Evolutionary conservation across 2,329 filamentous ascomycete genomes (phyloP), one percentile per base, ranked within the genome.

Genomic region (Cordyceps sp.): DNA sequence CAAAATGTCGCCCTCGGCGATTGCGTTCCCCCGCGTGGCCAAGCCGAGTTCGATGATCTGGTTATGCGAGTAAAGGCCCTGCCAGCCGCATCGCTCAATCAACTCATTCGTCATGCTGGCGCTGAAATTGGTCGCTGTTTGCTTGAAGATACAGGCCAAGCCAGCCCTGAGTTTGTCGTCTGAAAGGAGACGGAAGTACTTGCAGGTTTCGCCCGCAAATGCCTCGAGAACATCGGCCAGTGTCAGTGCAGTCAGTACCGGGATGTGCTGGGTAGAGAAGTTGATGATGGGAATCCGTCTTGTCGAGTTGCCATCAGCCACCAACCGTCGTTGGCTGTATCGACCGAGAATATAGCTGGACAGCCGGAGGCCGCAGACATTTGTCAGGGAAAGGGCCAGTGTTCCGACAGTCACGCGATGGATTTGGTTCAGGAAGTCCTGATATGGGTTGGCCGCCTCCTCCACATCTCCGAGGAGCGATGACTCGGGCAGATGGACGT

Each of bases 381-480:
- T 34, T 3, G 26, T 16, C 13, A 46, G 36, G 2, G 42, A 43
- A 5, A 52, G 29, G 2, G 40, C 40, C 3, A 50, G 35, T 3
- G 44, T 46, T 4, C 47, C 47, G 2, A 45, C 33, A 3, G 46
- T 35, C 1, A 49, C 44, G 12, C 47, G 36, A 27, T 36, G 35
- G 16, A 50, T 48, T 10, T 45, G 36, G 9, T 27, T 29, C 6
- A 53, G 33, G 32, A 57, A 54, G 3, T 44, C 42, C 1, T 31
- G 16, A 7, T 44, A 45, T n/a, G 39, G 31, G 22, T 49, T 36
- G 2, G 31, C 9, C 2, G 44, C 31, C 12, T 17, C 21, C 18
- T 39, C 16, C 25, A 35, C n/a, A 1, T 37, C 37, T 1, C 52
- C 48, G 0, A 57, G 44, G 2, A 57, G 41, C 2, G 52, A 41